Base-by-base conservation (phyloP, 2,329 filamentous ascomycete species). In the Alternaria gansuensis region DNA sequence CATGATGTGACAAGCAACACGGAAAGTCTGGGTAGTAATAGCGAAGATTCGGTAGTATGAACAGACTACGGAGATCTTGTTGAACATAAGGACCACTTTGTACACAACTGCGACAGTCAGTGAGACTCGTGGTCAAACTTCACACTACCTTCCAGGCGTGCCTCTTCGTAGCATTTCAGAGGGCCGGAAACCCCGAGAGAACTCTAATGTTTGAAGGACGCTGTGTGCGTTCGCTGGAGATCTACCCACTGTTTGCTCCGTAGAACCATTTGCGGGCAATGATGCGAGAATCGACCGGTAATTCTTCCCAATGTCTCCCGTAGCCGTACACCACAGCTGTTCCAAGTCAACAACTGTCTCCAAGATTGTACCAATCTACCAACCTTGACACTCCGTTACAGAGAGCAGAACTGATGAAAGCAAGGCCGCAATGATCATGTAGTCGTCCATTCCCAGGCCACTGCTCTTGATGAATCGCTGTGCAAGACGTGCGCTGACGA, bases 41-140 rank as follows among this genome's bases (percentile, higher is more conserved):
- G 66, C 65, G 44, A 78, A 79, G 40, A 77, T 72, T 39, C 75
- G 73, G 36, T 75, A 68, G 59, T 77, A 76, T 8, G 75, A 67
- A 24, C 68, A 67, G 8, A 75, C 63, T 28, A 77, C 70, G 3
- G 74, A 73, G 6, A 72, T 65, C 58, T 78, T 78, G 59, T 71
- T 76, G 40, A 76, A 65, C 57, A 68, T 71, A 33, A 79, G 62
- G 6, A 72, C 75, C 21, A 76, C 59, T 54, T 79, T 78, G 66
- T 79, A 79, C 23, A 78, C 60, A n/a, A 72, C 60, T 60, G 14
- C 13, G 2, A 26, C 13, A 5, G 44, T 60, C 21, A 60, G 54
- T 29, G 40, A 23, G 4, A 21, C 34, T n/a, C 44, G 28, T 23
- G 23, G 29, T 34, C 29, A 46, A 21, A 5, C 29, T 46, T 9